A percentile compares a stretch with the other conserved stretches of the same genome.
phyloP scores from a whole-genome alignment of 805 yeast genomes.

The Wickerhamomyces pijperi region DNA sequence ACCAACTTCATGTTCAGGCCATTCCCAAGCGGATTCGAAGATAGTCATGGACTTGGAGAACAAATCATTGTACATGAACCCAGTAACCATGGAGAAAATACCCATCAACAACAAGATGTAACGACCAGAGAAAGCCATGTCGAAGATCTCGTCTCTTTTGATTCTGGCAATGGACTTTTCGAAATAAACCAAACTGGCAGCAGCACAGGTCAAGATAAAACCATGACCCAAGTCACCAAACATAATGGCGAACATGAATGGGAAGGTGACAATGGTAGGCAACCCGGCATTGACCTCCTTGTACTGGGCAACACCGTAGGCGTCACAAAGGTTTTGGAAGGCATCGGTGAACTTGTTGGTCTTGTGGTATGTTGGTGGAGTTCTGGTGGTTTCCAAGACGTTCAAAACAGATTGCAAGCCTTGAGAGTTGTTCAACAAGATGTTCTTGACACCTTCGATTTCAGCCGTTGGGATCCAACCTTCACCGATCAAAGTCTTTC shows the following conservation, averaged over 20 bases:
- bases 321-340: slow-evolving; percentile 88
- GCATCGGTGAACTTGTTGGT: slow-evolving; percentile 90
- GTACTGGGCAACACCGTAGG: slow-evolving; percentile 88
- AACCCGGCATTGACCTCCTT: slow-evolving; percentile 94
- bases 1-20: slow-evolving; percentile 70
- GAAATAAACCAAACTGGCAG: slow-evolving; percentile 55
- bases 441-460: slow-evolving; percentile 44
- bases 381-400: slow-evolving; percentile 51
- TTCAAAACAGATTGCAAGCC: slow-evolving; percentile 48
- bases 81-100: slow-evolving; percentile 87
- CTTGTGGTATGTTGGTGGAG: slow-evolving; percentile 91
- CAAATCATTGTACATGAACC: slow-evolving; percentile 84
- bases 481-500: slow-evolving; percentile 74
- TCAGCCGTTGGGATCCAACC: slow-evolving; percentile 94
- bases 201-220: slow-evolving; percentile 65
- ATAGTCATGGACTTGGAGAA: slow-evolving; percentile 86
- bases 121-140: slow-evolving; percentile 92
- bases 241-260: slow-evolving; percentile 98
- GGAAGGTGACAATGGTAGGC: slow-evolving; percentile 91
- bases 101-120: slow-evolving; percentile 92
- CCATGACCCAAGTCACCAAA: slow-evolving; percentile 99
- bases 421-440: slow-evolving; percentile 56
- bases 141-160: slow-evolving; percentile 86
- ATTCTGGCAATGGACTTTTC: slow-evolving; percentile 60
- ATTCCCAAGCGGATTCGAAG: slow-evolving; percentile 83